Conservation (phyloP, 2,329 filamentous ascomycete species). For the Monilinia aucupariae region DNA sequence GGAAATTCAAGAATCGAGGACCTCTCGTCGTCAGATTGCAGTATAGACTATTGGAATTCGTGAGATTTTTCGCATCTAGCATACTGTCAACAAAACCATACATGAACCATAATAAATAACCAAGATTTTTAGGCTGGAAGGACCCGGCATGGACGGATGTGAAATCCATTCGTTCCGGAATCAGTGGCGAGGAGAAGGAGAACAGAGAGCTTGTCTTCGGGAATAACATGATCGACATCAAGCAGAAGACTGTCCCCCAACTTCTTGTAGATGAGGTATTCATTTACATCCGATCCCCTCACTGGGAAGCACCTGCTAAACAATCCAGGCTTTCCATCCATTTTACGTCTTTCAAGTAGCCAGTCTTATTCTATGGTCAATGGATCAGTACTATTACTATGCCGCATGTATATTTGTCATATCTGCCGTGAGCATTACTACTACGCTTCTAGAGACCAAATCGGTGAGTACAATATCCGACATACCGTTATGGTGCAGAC, state of each 20-base stretch:
- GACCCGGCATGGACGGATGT: slow-evolving; percentile 84
- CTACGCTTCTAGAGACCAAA: slow-evolving; percentile 84
- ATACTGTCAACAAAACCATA: background rate
- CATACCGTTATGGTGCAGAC: slow-evolving; percentile 12
- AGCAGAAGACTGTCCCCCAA: slow-evolving; percentile 78
- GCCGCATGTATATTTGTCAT: slow-evolving; percentile 92
- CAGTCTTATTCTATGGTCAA: slow-evolving; percentile 87
- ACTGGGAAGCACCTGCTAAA: slow-evolving; percentile 24
- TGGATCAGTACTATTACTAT: slow-evolving; percentile 98
- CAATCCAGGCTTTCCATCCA: slow-evolving; percentile 85
- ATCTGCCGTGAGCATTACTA: slow-evolving; percentile 84
- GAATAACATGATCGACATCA: slow-evolving; percentile 83
- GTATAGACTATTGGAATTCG: background rate
- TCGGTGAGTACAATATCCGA: slow-evolving; percentile 49
- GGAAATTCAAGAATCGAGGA: background rate
- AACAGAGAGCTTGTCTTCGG: slow-evolving; percentile 83
- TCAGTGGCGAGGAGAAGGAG: slow-evolving; percentile 84
- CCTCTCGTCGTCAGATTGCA: background rate
- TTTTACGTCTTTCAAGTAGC: slow-evolving; percentile 98
- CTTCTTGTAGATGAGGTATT: slow-evolving; percentile 80
- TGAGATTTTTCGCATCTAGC: background rate
- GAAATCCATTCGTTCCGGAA: slow-evolving; percentile 65
- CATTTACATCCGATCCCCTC: slow-evolving; percentile 18
- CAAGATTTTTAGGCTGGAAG: slow-evolving; percentile 57
- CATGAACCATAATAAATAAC: slow-evolving; percentile 4